Evolutionary conservation across 2,329 filamentous ascomycete genomes (phyloP).

Genomic region (Penicillium olsonii): DNA sequence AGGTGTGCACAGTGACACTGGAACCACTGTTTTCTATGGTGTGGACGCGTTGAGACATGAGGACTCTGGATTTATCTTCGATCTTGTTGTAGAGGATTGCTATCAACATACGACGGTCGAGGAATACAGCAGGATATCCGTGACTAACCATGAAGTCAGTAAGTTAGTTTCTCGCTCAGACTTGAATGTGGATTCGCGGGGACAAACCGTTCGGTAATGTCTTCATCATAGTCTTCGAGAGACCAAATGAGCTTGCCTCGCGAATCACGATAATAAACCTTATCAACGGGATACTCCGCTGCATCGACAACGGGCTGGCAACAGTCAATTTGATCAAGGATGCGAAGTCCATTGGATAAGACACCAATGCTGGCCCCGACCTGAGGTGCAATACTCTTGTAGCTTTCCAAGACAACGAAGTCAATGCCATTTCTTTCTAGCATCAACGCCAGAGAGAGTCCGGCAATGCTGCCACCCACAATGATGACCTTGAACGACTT

Average conservation of each 20-base stretch:
- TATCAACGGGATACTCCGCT: conserved; percentile 12
- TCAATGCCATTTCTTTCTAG: conserved; percentile 50
- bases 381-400: conserved; percentile 45
- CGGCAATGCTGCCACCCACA: conserved; percentile 50
- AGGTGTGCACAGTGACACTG: conserved; percentile 12
- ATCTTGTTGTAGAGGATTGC: conserved; percentile 27
- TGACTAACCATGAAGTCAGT: conserved; percentile 10
- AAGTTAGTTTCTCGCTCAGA: neutral
- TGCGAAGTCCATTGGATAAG: conserved; percentile 45
- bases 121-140: conserved; percentile 24
- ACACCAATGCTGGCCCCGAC: conserved; percentile 53
- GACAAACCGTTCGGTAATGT: conserved; percentile 3
- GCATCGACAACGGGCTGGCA: conserved; percentile 26
- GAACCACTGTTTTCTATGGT: conserved; percentile 4
- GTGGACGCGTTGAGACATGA: conserved; percentile 17
- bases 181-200: neutral
- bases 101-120: conserved; percentile 28
- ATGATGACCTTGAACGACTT: conserved; percentile 43
- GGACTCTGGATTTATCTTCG: conserved; percentile 21
- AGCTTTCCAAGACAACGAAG: conserved; percentile 48
- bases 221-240: neutral
- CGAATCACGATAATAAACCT: conserved; percentile 8
- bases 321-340: conserved; percentile 54
- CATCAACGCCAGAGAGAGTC: conserved; percentile 48
- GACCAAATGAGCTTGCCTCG: conserved; percentile 5